These are phyloP conservation scores for Microcyclospora tardicrescens DNA, from an alignment of 2,329 filamentous ascomycete genomes.

Conservation along the genomic window DNA sequence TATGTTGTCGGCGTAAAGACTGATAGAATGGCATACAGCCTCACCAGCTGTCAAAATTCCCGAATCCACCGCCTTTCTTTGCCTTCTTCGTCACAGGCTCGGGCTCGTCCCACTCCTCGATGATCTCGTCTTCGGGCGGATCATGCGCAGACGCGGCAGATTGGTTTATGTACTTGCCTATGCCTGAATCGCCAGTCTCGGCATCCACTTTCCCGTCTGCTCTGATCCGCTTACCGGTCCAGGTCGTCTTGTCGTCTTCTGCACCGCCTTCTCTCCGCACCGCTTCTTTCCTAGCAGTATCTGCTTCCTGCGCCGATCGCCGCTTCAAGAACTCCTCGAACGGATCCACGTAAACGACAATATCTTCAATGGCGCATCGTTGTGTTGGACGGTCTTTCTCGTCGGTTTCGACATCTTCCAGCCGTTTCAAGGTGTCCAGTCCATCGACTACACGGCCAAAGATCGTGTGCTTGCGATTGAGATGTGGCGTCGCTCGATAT, in stretches of 20 bases:
- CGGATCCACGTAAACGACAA: slow-evolving; percentile 81
- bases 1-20: no score
- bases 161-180: slow-evolving; percentile 74
- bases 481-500: slow-evolving; percentile 70
- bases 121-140: slow-evolving; percentile 42
- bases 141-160: slow-evolving; percentile 23
- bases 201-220: slow-evolving; percentile 44
- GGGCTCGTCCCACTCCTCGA: slow-evolving; percentile 47
- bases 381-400: slow-evolving; percentile 61
- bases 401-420: slow-evolving; percentile 68
- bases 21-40: no score
- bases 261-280: slow-evolving; percentile 54
- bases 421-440: slow-evolving; percentile 47
- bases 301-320: slow-evolving; percentile 39
- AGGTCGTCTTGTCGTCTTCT: slow-evolving; percentile 82
- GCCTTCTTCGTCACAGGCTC: slow-evolving; percentile 67
- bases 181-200: slow-evolving; percentile 35
- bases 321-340: slow-evolving; percentile 86
- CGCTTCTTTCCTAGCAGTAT: slow-evolving; percentile 51
- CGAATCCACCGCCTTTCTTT: slow-evolving; percentile 61
- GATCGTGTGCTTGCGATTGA: slow-evolving; percentile 94
- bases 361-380: slow-evolving; percentile 68
- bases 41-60: slow-evolving; percentile 89
- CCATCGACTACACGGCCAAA: slow-evolving; percentile 79
- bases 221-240: slow-evolving; percentile 86